Evolutionary conservation across 768 basidiomycete species (phyloP), one percentile per base, ranked within the genome.

Genomic region (Panaeolus papilionaceus): DNA sequence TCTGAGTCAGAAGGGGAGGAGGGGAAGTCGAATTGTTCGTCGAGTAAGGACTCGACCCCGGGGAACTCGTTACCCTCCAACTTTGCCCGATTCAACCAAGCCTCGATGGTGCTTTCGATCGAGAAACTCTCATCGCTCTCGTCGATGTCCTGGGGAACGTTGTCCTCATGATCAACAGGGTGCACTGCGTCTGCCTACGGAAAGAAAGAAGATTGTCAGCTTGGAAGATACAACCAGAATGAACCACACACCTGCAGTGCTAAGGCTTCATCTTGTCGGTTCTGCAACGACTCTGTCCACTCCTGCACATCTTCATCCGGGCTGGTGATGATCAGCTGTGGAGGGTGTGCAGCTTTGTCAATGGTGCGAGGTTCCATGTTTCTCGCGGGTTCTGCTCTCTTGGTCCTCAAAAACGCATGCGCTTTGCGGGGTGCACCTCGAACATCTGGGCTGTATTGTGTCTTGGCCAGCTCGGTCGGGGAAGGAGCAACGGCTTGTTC

Each of bases 251-350:
- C 54, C 54, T 58, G 54, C 54, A 58, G 54, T 37, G 54, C 28
- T 28, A 37, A 58, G 54, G 54, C 54, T 37, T 58, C 54, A 58
- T 58, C 54, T 58, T 58, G 54, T 58, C 54, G 54, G 4, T 58
- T 58, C 54, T 58, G 54, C 54, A 58, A 58, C 54, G 54, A 58
- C 54, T 58, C 54, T 58, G 54, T 58, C 54, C 54, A 58, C 28
- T 58, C 54, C 54, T 58, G 9, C 26, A 58, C 54, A 33, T 28
- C 54, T 33, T 58, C 54, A 58, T 58, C 54, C 33, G 54, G 54
- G 54, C 54, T 58, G 5, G 54, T 58, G 54, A 58, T 58, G 33
- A 58, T 33, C 54, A 58, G 20, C 26, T 58, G 54, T 7, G 54
- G 54, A 58, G 54, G 54, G 4, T 58, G 54, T 4, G 14, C 54